Base-by-base conservation (phyloP, 352 stramenopile species). In the Aphanomyces euteiches region DNA sequence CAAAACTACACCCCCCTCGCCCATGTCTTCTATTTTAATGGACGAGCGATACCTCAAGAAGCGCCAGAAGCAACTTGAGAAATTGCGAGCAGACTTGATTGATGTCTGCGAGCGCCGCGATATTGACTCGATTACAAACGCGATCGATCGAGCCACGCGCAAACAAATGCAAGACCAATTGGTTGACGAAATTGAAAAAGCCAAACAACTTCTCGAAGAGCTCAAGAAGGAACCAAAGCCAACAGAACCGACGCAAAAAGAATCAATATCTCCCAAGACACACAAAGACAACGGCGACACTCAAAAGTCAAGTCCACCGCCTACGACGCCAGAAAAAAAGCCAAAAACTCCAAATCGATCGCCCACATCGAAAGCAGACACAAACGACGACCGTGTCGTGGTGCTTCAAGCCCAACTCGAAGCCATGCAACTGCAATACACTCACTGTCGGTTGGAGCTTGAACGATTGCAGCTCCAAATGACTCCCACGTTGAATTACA, bases 21-120 rank as follows among this genome's bases (percentile, higher is more conserved):
- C 66, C 21, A 56, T 59, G 21, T 39, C 48, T 3, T 39, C 17
- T 21, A 79, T 90, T 38, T 67, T 93, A 3, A 75, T 93, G 64
- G 86, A 93, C 56, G 83, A 92, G 13, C 81, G 81, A 64, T 93
- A 93, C 47, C 53, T 93, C 7, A 83, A 79, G 48, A 93, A 93
- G 53, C 79, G 86, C 5, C 76, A 90, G 56, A 87, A 85, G 13
- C 86, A 93, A 58, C 67, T 92, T 4, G 83, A 89, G 28, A 91
- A 90, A 48, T 65, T 93, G 36, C 83, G 85, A 36, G 61, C 66
- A 8, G 69, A 86, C 57, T 75, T 88, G 37, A 72, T 75, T 5
- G 72, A 85, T 19, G 79, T 83, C 8, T 80, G 73, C 38, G 71
- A 72, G 6, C 45, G 65, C 3, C 73, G 80, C n/a, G 75, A 92